Evolutionary conservation across 306 rosid genomes (phyloP), one percentile per base, ranked within the genome.

Genomic region (Adenanthera pavonina): DNA sequence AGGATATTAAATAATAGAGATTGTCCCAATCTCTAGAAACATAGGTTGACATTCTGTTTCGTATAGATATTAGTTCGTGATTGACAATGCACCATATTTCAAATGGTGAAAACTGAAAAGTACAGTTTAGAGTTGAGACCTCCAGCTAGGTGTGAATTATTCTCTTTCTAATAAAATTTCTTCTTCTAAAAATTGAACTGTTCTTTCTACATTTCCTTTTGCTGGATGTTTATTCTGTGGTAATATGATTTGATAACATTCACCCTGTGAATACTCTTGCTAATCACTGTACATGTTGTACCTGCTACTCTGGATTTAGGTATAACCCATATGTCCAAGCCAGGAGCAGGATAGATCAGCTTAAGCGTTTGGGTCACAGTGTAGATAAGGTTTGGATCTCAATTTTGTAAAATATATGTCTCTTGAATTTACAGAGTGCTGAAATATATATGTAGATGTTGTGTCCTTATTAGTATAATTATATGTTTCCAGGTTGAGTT

Each of bases 261-360:
- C 56, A 70, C 57, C 59, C 41, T 19, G 19, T 46, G 56, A 46
- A 44, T 44, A 20, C 56, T 69, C 40, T 7, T 41, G 64, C 62
- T 72, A 51, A 64, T 64, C 14, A 15, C 67, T 33, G 48, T 25
- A 8, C 25, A 4, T 57, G 19, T 41, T 81, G 41, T 65, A 9
- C 25, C 30, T 82, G 60, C 74, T 59, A 19, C 69, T 8, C 54
- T 90, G 84, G 82, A 68, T 87, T 59, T 81, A 95, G 99, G 93
- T 95, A 95, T 87, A 95, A 95, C 84, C 99, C 99, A 0, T 92
- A 95, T 89, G 98, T 92, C 71, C 99, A 95, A 89, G 94, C 98
- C 30, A 90, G 98, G 82, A 75, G 99, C 84, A 92, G 99, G 91
- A 92, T 95, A 69, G 99, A 95, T 85, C 99, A 95, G 89, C 88